Base-by-base conservation (phyloP, 2,329 filamentous ascomycete genomes). In the Aspergillus fischeri region DNA sequence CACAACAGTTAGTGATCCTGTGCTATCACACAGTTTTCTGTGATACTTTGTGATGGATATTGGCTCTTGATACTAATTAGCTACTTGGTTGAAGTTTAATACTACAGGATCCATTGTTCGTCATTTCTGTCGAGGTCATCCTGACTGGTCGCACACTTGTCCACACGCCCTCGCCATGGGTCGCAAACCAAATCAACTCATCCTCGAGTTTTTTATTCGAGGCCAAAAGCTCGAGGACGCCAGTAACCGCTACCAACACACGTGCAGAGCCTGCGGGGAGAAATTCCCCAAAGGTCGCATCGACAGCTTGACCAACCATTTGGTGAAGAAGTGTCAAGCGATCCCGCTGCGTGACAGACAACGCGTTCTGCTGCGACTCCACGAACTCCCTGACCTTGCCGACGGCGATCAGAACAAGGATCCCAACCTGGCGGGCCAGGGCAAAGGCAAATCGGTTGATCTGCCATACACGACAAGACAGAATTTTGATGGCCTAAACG, bases 221-320 rank as follows among this genome's bases (percentile, higher is more conserved):
- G 92, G 92, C 9, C 84, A 86, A 42, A 96, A 96, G 77, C 83
- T 96, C 67, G 86, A 88, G 70, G 91, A 96, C 77, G 88, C 90
- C 63, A 94, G 90, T 78, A 96, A 96, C 74, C 86, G 92, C 57
- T 97, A 97, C 71, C 87, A 91, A 66, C 91, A 96, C 71, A 94
- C 90, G 11, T 96, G 92, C 83, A 93, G 90, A 74, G 83, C 86
- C 63, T 96, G 91, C 73, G 91, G 91, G 64, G 89, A 94, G 75
- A 88, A 89, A 73, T 96, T 96, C 62, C 89, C 91, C 61, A 96
- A 96, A 72, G 92, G 92, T 60, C 86, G 92, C 60, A 88, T 91
- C 68, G 92, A 97, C 69, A 90, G 86, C 66, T 77, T 97, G 59
- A 89, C 86, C 47, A 87, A 83, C 60, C 92, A 97, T 70, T 82